Evolutionary conservation across 2,329 filamentous ascomycete species (phyloP), one percentile per base, ranked within the genome.

Genomic region (Monosporascus sp.): DNA sequence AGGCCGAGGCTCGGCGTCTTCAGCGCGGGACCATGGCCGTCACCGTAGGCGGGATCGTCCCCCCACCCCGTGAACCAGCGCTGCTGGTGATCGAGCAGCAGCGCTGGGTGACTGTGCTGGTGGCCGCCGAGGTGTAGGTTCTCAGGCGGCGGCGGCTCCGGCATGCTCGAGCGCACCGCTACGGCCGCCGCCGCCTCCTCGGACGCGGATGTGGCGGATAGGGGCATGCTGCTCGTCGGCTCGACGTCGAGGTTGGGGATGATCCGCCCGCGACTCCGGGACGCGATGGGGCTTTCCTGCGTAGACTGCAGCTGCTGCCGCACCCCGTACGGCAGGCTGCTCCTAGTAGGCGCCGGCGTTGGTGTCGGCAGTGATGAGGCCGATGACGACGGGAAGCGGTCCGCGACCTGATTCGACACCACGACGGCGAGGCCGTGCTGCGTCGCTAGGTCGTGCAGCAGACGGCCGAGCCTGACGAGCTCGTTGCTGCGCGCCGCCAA

Each of bases 61-160:
- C 93, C 91, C 93, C 94, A 97, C 58, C 94, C 92, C 4, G 92
- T 95, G 72, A 97, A 96, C 83, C 92, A 97, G 44, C 89, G 82
- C 69, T 97, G 91, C 71, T 97, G 93, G 70, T 97, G 89, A 62
- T 95, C 87, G 8, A 97, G 81, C 35, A 83, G 80, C 38, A 97
- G 77, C 0, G 86, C 82, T 14, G 78, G 70, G 31, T 35, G 31
- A 4, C 11, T 35, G 9, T 35, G 31, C 31, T 35, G 31, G 9
- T 35, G 0, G 73, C 73, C 1, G 69, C 64, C 16, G 70, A 67
- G 2, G 68, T 67, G 3, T 63, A 65, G 58, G 55, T 68, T 60
- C 27, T 65, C 63, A 24, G 63, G 63, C 6, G 64, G 60, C 16
- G 66, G 60, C 16, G 66, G 65, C 43, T 68, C 61, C 7, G 68